A percentile compares a stretch with the other conserved stretches of the same genome.
Evolutionary conservation across 2,329 filamentous ascomycete species (phyloP).

Genomic region (Fulvia fulva): DNA sequence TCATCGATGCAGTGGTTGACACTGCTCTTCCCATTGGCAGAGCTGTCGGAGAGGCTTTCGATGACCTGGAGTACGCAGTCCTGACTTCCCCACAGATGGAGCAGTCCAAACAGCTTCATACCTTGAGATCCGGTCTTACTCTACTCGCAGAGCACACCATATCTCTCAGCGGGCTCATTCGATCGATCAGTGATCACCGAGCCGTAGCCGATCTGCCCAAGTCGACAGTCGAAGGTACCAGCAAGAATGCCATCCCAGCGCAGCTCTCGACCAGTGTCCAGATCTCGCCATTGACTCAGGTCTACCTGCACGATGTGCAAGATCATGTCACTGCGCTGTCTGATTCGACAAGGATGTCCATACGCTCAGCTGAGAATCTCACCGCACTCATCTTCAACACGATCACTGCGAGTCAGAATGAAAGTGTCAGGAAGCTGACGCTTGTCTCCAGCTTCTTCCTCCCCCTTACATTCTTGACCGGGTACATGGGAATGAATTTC

Average conservation of each 20-base stretch:
- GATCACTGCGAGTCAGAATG: conserved; percentile 82
- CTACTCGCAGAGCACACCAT: conserved; percentile 77
- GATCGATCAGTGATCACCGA: conserved; percentile 78
- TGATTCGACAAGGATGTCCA: conserved; percentile 73
- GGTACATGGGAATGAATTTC: conserved; percentile 63
- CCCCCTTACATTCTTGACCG: conserved; percentile 82
- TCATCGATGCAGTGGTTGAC: conserved; percentile 88
- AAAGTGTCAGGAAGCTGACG: conserved; percentile 85
- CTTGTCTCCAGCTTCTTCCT: conserved; percentile 85
- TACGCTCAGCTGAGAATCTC: conserved; percentile 67
- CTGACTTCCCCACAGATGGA: conserved; percentile 73
- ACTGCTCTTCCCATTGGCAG: conserved; percentile 77
- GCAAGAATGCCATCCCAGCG: conserved; percentile 1
- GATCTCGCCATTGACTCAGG: conserved; percentile 74
- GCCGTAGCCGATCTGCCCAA: conserved; percentile 34
- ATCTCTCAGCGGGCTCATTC: conserved; percentile 76
- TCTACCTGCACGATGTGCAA: conserved; percentile 83
- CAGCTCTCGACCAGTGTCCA: conserved; percentile 54
- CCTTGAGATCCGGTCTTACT: conserved; percentile 73
- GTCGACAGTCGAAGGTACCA: conserved; percentile 1
- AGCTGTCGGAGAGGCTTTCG: conserved; percentile 83
- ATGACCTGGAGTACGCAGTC: conserved; percentile 81
- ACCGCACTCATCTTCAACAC: conserved; percentile 94
- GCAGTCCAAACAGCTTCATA: conserved; percentile 66
- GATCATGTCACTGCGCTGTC: conserved; percentile 84